phyloP scores from a whole-genome alignment of 805 yeast species.

The Cyberlindnera bimundalis region DNA sequence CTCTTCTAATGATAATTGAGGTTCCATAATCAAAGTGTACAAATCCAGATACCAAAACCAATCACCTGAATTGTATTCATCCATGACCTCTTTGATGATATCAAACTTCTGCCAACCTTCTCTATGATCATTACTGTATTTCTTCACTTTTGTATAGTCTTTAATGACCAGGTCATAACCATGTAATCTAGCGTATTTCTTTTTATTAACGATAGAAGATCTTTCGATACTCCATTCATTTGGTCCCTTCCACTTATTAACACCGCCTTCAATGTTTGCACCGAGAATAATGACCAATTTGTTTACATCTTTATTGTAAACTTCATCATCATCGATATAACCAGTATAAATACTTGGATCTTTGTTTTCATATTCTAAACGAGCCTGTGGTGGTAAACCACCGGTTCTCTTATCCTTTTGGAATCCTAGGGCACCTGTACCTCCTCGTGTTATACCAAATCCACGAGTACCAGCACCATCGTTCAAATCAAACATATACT shows the following conservation, averaged over 20 bases:
- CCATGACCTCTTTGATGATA: conserved; percentile 33
- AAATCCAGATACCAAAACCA: conserved; percentile 44
- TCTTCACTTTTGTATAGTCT: conserved; percentile 43
- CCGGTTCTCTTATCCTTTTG: conserved; percentile 22
- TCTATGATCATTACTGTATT: conserved; percentile 47
- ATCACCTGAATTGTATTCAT: conserved; percentile 29
- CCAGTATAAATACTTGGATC: conserved; percentile 14
- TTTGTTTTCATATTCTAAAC: conserved; percentile 11
- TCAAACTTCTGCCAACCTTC: conserved; percentile 45
- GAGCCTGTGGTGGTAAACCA: conserved; percentile 26
- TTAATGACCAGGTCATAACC: conserved; percentile 46
- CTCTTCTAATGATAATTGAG: conserved; percentile 33
- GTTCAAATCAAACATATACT: conserved; percentile 18
- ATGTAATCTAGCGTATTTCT: conserved; percentile 43
- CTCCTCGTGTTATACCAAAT: conserved; percentile 27
- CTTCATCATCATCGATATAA: conserved; percentile 15
- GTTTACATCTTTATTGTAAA: conserved; percentile 22
- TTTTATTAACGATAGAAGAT: conserved; percentile 44
- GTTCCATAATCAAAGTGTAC: conserved; percentile 40
- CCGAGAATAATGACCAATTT: conserved; percentile 36
- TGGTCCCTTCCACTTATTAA: conserved; percentile 36
- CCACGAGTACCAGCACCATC: conserved; percentile 25
- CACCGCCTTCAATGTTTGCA: conserved; percentile 41
- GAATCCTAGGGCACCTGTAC: conserved; percentile 25
- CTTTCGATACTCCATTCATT: conserved; percentile 46